Base-by-base conservation (phyloP, 2,329 filamentous ascomycete genomes). In the Botrytis paeoniae region DNA sequence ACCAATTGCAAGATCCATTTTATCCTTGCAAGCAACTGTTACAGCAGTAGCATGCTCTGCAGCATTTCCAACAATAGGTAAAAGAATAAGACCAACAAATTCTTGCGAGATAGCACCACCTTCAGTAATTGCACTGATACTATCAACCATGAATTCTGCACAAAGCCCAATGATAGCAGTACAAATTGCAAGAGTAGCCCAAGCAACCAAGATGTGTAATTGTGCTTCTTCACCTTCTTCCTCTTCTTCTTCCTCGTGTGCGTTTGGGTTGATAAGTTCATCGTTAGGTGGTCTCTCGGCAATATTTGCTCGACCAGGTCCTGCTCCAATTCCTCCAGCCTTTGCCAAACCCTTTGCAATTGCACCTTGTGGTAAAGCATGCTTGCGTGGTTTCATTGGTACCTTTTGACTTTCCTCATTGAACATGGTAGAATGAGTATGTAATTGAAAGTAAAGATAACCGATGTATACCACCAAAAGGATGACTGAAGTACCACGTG, bases 361-460 rank as follows among this genome's bases (percentile, higher is more conserved):
- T 35, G 78, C 74, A 74, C 81, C 71, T 81, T 78, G 57, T 69
- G 80, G 73, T 73, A 82, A 51, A 73, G 79, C 72, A 75, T 83
- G 81, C 81, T 82, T 82, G 73, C 81, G 85, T 3, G 86, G 87
- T 78, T 83, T 86, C 57, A 83, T 93, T 4, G 90, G 88, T 0
- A 92, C 91, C 82, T 97, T 97, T 78, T 93, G 87, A 76, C 91
- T 93, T 48, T 93, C 89, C 70, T 89, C 89, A 80, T 92, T 93
- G 85, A 97, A 98, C 81, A 97, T 91, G 14, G 85, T 85, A 37
- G 87, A 86, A 81, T 98, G 95, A 0, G 95, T 95, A 81, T 94
- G 93, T 74, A 98, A 89, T 82, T 98, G 95, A 85, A 98, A 98
- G 82, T 93, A 87, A 2, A 98, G 89, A 79, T 97, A 98, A 73